These are phyloP conservation scores for Kodamaea kaohsiungensis DNA, from an alignment of 805 yeast genomes.

Conservation along the genomic window DNA sequence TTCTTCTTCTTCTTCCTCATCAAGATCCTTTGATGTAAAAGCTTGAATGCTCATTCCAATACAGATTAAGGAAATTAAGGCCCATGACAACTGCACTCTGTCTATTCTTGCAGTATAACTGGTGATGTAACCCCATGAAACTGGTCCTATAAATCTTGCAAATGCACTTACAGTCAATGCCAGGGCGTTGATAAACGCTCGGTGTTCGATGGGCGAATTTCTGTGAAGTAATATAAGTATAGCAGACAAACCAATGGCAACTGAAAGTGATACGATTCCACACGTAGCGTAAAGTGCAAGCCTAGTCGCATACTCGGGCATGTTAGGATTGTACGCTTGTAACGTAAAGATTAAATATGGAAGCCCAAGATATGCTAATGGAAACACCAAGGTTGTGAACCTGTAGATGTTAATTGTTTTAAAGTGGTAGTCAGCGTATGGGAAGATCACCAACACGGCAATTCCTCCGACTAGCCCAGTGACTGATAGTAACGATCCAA, in stretches of 20 bases:
- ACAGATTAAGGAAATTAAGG: slow-evolving; percentile 25
- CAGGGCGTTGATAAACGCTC: slow-evolving; percentile 61
- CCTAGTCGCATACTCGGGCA: slow-evolving; percentile 21
- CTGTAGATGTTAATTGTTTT: slow-evolving; percentile 48
- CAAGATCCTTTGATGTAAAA: slow-evolving; percentile 17
- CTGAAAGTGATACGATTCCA: slow-evolving; percentile 34
- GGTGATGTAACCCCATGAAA: slow-evolving; percentile 52
- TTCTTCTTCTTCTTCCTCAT: slow-evolving; percentile 27
- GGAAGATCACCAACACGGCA: slow-evolving; percentile 51
- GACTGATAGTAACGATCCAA: slow-evolving; percentile 51
- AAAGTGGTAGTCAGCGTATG: slow-evolving; percentile 49
- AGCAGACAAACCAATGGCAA: slow-evolving; percentile 54
- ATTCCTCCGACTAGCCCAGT: slow-evolving; percentile 57
- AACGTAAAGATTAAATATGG: slow-evolving; percentile 52
- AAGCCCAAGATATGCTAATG: slow-evolving; percentile 44
- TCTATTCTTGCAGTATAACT: slow-evolving; percentile 26
- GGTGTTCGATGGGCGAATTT: slow-evolving; percentile 51
- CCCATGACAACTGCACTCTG: slow-evolving; percentile 35
- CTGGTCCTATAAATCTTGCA: slow-evolving; percentile 59
- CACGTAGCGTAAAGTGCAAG: slow-evolving; percentile 27
- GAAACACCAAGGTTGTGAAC: slow-evolving; percentile 40
- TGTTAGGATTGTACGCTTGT: slow-evolving; percentile 30
- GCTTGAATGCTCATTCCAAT: slow-evolving; percentile 18
- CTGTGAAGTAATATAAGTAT: slow-evolving; percentile 55
- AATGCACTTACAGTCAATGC: slow-evolving; percentile 53